A percentile compares a stretch with the other conserved stretches of the same genome.
Conservation (phyloP, 2,329 filamentous ascomycete species). For the Xylariaceae sp. region DNA sequence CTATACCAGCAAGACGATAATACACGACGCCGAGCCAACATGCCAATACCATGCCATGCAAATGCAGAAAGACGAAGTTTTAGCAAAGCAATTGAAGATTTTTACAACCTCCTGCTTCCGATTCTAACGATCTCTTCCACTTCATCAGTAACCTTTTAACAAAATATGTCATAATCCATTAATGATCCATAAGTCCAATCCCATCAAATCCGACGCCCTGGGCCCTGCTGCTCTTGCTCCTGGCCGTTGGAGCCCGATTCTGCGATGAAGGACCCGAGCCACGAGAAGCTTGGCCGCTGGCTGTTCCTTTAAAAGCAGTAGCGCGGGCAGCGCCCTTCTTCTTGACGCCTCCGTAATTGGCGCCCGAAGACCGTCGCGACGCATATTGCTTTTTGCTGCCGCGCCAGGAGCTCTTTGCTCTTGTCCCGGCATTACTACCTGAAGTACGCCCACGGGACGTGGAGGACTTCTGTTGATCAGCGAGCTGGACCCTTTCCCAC, state of each 20-base stretch:
- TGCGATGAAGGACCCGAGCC: constrained; percentile 12
- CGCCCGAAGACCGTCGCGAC: constrained; percentile 24
- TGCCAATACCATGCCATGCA: constrained; percentile 14
- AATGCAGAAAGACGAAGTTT: constrained; percentile 3
- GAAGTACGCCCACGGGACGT: constrained; percentile 27
- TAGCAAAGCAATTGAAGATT: constrained; percentile 4
- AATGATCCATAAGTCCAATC: constrained; percentile 42
- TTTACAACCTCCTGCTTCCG: neutral
- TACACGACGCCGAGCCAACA: constrained; percentile 15
- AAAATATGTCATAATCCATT: constrained; percentile 10
- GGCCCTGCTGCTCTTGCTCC: constrained; percentile 21
- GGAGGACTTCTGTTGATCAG: constrained; percentile 26
- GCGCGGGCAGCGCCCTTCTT: constrained; percentile 26
- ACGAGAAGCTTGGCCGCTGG: constrained; percentile 23
- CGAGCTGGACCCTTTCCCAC: constrained; percentile 36
- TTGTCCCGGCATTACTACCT: constrained; percentile 31
- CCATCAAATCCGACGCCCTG: constrained; percentile 34
- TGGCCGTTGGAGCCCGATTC: constrained; percentile 5
- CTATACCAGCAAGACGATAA: constrained; percentile 7
- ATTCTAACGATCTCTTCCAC: neutral
- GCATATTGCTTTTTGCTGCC: constrained; percentile 33
- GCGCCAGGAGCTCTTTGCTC: constrained; percentile 29
- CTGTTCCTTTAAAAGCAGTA: constrained; percentile 9
- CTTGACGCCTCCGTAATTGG: constrained; percentile 26
- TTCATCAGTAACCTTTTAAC: neutral